Percentiles rank a stretch among this genome's conserved stretches.
Evolutionary conservation across 208 protist genomes (phyloP).

Genomic region (Entamoeba invadens): DNA sequence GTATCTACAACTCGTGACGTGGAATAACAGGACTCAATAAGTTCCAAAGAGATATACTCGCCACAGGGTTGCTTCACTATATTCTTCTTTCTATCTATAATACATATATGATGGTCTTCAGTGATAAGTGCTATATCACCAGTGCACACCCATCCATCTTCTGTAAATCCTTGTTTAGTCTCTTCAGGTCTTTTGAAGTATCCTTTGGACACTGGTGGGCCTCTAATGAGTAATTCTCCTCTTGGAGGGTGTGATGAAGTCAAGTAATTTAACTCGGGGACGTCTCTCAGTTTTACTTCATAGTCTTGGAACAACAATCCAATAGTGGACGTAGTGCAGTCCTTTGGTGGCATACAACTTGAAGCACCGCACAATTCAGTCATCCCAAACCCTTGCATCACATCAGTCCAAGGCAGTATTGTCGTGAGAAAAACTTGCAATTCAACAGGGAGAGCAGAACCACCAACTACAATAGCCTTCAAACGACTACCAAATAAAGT

Average conservation of each 20-base stretch:
- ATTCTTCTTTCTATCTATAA: slow-evolving; percentile 10
- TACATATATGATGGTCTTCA: neutral
- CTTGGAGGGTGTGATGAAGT: neutral
- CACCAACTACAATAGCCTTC: slow-evolving; percentile 2
- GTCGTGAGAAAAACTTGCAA: neutral
- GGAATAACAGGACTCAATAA: neutral
- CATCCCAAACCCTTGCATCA: no score
- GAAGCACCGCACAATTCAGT: no score
- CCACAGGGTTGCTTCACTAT: no score
- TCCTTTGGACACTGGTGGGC: slow-evolving; percentile 24
- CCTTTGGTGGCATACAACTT: neutral
- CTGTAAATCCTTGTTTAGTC: neutral
- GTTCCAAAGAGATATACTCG: no score
- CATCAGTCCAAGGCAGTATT: neutral
- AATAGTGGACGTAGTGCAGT: neutral
- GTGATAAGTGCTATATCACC: neutral
- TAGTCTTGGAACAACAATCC: slow-evolving; percentile 2
- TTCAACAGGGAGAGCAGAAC: neutral
- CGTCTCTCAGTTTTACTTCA: neutral
- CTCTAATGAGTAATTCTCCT: slow-evolving; percentile 28
- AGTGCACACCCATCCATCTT: neutral
- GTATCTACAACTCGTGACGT: neutral
- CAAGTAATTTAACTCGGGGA: no score
- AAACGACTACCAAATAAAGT: neutral
- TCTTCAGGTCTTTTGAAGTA: slow-evolving; percentile 24